phyloP scores from a whole-genome alignment of 371 early-diverging fungal species.

The Entomophthora muscae region DNA sequence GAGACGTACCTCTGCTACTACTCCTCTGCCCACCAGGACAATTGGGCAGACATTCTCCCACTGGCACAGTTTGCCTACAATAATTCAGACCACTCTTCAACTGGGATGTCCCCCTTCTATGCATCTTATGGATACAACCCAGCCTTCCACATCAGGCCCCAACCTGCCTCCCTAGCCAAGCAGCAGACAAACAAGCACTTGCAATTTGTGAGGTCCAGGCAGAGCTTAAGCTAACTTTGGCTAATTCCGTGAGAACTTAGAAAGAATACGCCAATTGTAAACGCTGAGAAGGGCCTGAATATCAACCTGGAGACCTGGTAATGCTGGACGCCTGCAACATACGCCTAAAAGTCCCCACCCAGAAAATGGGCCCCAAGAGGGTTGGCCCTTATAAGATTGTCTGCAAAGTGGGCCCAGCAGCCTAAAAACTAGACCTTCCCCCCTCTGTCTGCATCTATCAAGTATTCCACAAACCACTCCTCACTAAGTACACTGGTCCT shows the following conservation, averaged over 20 bases:
- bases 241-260: neutral
- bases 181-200: neutral
- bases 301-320: neutral
- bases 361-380: neutral
- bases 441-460: neutral
- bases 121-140: neutral
- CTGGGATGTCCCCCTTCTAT: neutral
- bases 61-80: neutral
- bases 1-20: neutral
- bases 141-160: neutral
- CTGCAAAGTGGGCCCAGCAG: neutral
- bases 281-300: neutral
- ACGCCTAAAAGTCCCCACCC: neutral
- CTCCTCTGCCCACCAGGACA: neutral
- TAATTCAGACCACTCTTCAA: neutral
- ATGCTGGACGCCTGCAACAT: neutral
- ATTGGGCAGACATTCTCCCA: neutral
- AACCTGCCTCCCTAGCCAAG: neutral
- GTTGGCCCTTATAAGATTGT: neutral
- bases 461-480: neutral
- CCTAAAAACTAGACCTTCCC: neutral
- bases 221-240: neutral
- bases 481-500: neutral
- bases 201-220: neutral
- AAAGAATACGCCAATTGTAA: neutral